Evolutionary conservation across 208 protist genomes (phyloP), one percentile per base, ranked within the genome.

Genomic region (Crithidia brevicula): DNA sequence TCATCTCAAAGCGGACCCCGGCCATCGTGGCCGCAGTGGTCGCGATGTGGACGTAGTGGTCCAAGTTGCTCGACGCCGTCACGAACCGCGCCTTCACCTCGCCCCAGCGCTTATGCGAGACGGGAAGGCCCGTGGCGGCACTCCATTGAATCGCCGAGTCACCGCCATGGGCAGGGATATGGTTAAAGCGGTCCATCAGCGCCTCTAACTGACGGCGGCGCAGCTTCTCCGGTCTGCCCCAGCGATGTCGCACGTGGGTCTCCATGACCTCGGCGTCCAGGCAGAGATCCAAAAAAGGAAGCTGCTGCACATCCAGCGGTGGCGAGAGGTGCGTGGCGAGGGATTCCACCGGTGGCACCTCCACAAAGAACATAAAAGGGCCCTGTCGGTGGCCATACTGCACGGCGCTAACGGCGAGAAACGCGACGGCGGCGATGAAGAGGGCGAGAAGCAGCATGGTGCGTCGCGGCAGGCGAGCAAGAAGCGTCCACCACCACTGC

Each of bases 21-120:
- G 58, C 42, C 58, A 64, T 64, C 58, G 58, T 64, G 6, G 58
- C 58, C 9, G 58, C 58, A 3, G 58, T 64, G 0, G 58, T 52
- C 43, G 58, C 58, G 13, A 64, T 64, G 58, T 64, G 58, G 16
- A 64, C 43, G 43, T 64, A 52, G 58, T 64, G 43, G 43, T 34
- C 40, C 4, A 64, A 8, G n/a, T 64, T 52, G 23, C 20, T 52
- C 4, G 58, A 50, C 3, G 43, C 58, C 28, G 58, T 64, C 8
- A 64, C 10, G 30, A 64, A 64, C n/a, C 58, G 58, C 2, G 43
- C 58, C 30, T 40, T n/a, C 43, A 64, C 58, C 36, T 11, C 34
- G 3, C 43, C 43, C 43, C 43, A 30, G 2, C 43, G 58, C 13
- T 9, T 13, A 1, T 38, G 4, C 5, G 58, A 40, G 7, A 64